Evolutionary conservation across 345 rosid genomes (phyloP).

Genomic region (Rhizophora mangle): DNA sequence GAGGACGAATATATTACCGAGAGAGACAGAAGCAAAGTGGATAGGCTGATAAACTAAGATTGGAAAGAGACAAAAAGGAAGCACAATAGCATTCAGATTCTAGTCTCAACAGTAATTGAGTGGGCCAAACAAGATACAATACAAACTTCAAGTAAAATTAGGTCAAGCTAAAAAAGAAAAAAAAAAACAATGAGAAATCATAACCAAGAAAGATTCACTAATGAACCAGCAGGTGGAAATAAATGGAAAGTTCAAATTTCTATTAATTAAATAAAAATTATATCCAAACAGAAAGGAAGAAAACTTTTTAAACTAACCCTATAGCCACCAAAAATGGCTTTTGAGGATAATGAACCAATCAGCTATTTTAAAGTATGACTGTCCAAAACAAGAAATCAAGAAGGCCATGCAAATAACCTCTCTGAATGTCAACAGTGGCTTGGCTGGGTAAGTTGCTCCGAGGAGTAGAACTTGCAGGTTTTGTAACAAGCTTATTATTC

Average conservation of each 20-base stretch:
- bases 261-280: background rate
- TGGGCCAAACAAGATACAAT: background rate
- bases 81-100: no score
- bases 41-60: background rate
- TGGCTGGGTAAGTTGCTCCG: constrained; percentile 30
- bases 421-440: constrained; percentile 22
- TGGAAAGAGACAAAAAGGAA: background rate
- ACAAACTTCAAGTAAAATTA: background rate
- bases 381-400: background rate
- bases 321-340: background rate
- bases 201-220: background rate
- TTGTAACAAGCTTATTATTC: constrained; percentile 37
- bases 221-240: background rate
- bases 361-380: background rate
- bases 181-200: background rate
- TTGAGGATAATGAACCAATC: background rate
- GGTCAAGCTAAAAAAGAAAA: background rate
- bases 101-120: no score
- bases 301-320: background rate
- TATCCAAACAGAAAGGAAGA: no score
- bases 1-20: no score
- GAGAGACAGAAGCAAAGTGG: no score
- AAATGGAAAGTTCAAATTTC: background rate
- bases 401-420: constrained; percentile 39
- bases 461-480: constrained; percentile 32